Conservation (phyloP, 1,139 yeast species). For the Sugiyamaella neomexicana region DNA sequence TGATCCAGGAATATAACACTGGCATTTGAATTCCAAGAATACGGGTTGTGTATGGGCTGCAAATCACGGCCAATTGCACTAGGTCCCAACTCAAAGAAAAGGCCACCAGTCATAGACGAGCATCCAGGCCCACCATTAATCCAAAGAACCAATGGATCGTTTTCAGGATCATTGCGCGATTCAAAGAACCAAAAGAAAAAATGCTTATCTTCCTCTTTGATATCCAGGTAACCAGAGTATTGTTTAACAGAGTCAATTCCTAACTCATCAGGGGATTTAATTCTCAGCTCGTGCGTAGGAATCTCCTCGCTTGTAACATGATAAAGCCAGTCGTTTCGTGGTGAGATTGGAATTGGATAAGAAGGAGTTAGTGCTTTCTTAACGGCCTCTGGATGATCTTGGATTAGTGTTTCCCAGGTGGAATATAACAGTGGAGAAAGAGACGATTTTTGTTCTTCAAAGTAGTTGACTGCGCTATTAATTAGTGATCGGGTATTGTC, state of each 20-base stretch:
- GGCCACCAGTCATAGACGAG: slow-evolving; percentile 77
- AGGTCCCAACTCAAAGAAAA: slow-evolving; percentile 89
- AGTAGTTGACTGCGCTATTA: slow-evolving; percentile 5
- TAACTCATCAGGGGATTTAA: slow-evolving; percentile 50
- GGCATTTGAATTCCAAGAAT: slow-evolving; percentile 88
- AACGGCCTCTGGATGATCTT: slow-evolving; percentile 19
- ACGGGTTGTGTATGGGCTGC: slow-evolving; percentile 72
- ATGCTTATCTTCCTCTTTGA: slow-evolving; percentile 79
- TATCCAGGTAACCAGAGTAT: slow-evolving; percentile 83
- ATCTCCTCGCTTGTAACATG: slow-evolving; percentile 20
- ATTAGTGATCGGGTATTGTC: slow-evolving; percentile 3
- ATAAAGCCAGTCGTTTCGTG: slow-evolving; percentile 21
- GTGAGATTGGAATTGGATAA: slow-evolving; percentile 15
- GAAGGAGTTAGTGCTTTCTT: slow-evolving; percentile 15
- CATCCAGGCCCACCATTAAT: slow-evolving; percentile 93
- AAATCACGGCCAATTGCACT: slow-evolving; percentile 65
- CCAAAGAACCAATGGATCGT: slow-evolving; percentile 86
- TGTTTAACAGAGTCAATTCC: slow-evolving; percentile 76
- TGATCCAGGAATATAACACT: slow-evolving; percentile 90
- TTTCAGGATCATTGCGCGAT: slow-evolving; percentile 82
- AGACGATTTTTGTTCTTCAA: slow-evolving; percentile 3
- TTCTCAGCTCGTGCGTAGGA: slow-evolving; percentile 23
- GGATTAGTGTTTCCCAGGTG: slow-evolving; percentile 21
- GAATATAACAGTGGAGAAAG: slow-evolving; percentile 4
- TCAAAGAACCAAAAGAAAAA: slow-evolving; percentile 85